Evolutionary conservation across 2,329 filamentous ascomycete species (phyloP), one percentile per base, ranked within the genome.

Genomic region (Venturia carpophila): DNA sequence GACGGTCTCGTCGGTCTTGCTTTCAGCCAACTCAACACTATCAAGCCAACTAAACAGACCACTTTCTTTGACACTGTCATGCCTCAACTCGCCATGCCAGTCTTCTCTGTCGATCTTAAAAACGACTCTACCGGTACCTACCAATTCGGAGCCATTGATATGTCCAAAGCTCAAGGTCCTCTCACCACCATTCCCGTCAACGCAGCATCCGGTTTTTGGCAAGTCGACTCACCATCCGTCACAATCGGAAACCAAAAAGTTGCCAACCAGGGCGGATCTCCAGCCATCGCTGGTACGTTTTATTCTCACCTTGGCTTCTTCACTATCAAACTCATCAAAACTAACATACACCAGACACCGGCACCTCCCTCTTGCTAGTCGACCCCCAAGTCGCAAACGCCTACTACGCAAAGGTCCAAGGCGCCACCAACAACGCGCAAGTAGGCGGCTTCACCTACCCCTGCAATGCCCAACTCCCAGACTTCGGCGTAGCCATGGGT

Each of bases 31-130:
- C 79, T 89, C 73, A 90, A 89, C 75, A 87, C 84, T 1, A 82
- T 89, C 66, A 72, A 80, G 71, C 87, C 87, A 0, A 76, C 79
- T 19, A 77, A 79, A 68, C 86, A 89, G 69, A 87, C 86, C 75
- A 91, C 88, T 13, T 91, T 90, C 74, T 90, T 91, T 72, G 87
- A 89, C 71, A 91, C 89, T 72, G 78, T 88, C 69, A 82, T 83
- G 74, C 68, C 74, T n/a, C 74, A 78, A 21, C 82, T 91, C 30
- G 80, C 83, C 34, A 76, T 83, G 74, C 87, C 88, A 0, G 76
- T 92, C 49, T 89, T 92, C 76, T 90, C 88, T 0, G 88, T 87
- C 30, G 82, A 88, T 67, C 79, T 93, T 56, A 83, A 84, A 71
- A 80, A 83, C 68, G 79, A 81, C 66, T 78, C 79, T 19, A 77